A percentile compares a stretch with the other conserved stretches of the same genome.
Conservation (phyloP, 23 red algal species). For the Agarophyton chilense region DNA sequence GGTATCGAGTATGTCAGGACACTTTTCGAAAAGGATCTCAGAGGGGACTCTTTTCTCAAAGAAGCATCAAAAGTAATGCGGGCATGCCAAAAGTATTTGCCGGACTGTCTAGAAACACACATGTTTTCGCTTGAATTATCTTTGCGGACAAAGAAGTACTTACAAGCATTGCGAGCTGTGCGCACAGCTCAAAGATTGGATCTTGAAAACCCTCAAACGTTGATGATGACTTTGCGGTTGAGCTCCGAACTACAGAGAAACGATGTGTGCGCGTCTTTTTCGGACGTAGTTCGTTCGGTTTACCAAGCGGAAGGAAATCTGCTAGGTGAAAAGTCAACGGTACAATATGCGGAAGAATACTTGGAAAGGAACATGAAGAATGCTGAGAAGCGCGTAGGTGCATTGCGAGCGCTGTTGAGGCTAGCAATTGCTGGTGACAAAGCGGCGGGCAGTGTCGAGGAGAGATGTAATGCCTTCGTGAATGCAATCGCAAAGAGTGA, state of each 20-base stretch:
- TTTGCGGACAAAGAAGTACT: constrained; percentile 42
- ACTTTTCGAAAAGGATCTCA: constrained; percentile 21
- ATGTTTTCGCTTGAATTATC: constrained; percentile 43
- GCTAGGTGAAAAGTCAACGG: constrained; percentile 6
- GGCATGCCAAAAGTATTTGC: constrained; percentile 15
- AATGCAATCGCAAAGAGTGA: constrained; percentile 41
- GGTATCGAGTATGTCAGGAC: constrained; percentile 67
- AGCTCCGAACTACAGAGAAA: constrained; percentile 11
- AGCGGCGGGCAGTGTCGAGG: constrained; percentile 11
- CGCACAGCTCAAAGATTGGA: constrained; percentile 32
- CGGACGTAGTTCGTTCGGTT: constrained; percentile 29
- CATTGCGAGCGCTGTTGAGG: constrained; percentile 23
- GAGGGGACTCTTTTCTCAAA: not conserved
- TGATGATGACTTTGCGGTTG: constrained; percentile 33
- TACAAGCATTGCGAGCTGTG: constrained; percentile 60
- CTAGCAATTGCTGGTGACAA: constrained; percentile 22
- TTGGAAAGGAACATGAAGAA: constrained; percentile 29
- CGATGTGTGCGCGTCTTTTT: not conserved
- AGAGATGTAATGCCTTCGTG: not conserved
- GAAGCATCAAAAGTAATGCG: constrained; percentile 35
- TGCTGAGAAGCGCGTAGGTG: constrained; percentile 38
- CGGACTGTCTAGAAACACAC: constrained; percentile 32
- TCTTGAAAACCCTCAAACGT: constrained; percentile 11
- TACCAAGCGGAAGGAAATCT: constrained; percentile 52
- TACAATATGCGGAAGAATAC: constrained; percentile 41